Evolutionary conservation across 805 yeast species (phyloP).

Genomic region (Scheffersomyces stipitis): DNA sequence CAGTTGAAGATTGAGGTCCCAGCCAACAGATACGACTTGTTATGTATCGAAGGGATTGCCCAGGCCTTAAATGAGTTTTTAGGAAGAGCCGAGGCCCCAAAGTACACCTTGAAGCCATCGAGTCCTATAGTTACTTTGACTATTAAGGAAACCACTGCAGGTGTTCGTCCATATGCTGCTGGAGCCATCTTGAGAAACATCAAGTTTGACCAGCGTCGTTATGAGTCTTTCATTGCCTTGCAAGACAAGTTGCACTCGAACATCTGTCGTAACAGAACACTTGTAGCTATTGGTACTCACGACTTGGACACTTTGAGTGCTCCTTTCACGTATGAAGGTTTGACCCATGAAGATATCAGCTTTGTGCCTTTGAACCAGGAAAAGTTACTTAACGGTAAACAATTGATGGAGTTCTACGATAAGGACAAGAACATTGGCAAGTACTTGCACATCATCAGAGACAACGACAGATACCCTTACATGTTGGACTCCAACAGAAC

Average conservation of each 20-base stretch:
- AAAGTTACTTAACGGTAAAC: constrained; percentile 67
- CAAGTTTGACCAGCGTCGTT: constrained; percentile 76
- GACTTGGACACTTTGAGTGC: constrained; percentile 78
- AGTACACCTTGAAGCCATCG: constrained; percentile 60
- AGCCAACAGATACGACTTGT: constrained; percentile 97
- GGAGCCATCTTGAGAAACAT: constrained; percentile 90
- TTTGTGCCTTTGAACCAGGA: constrained; percentile 77
- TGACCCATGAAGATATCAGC: constrained; percentile 71
- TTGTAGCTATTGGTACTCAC: constrained; percentile 98
- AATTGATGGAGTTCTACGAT: constrained; percentile 86
- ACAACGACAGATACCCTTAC: constrained; percentile 88
- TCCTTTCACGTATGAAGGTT: constrained; percentile 86
- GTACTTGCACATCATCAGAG: constrained; percentile 82
- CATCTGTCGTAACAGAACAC: constrained; percentile 93
- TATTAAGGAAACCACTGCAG: constrained; percentile 70
- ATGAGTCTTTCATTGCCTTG: constrained; percentile 91
- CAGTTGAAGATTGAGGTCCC: constrained; percentile 95
- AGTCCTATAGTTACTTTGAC: constrained; percentile 64
- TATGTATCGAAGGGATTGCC: constrained; percentile 97
- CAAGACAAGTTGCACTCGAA: constrained; percentile 96
- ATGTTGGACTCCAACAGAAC: constrained; percentile 73
- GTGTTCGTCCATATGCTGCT: constrained; percentile 89
- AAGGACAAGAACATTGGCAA: constrained; percentile 88
- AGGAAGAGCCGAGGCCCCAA: constrained; percentile 66
- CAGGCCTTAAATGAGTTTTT: constrained; percentile 90